Conservation (phyloP, 2,329 filamentous ascomycete genomes). For the Colletotrichum sp. region DNA sequence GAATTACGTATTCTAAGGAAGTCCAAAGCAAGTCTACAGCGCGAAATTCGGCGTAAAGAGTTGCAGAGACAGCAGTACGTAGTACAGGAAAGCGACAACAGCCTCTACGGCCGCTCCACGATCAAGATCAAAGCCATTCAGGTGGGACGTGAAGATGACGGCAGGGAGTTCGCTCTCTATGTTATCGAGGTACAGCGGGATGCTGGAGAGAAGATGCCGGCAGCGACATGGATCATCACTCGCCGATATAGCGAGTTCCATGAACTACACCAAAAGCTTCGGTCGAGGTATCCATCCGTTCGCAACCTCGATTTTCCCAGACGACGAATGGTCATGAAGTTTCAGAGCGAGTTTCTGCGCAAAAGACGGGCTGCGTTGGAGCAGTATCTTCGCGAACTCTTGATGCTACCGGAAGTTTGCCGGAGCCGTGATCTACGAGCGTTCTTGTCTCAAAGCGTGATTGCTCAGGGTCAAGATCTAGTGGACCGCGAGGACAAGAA, state of each 20-base stretch:
- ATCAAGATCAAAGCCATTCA: constrained; percentile 92
- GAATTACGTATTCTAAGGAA: constrained; percentile 92
- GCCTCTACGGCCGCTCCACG: constrained; percentile 88
- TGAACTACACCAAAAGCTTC: constrained; percentile 88
- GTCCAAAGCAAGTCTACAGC: constrained; percentile 89
- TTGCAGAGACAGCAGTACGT: constrained; percentile 97
- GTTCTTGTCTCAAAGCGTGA: constrained; percentile 89
- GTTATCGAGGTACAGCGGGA: constrained; percentile 89
- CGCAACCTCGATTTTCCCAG: constrained; percentile 90
- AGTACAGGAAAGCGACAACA: constrained; percentile 97
- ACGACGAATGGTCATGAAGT: constrained; percentile 91
- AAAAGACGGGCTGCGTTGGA: constrained; percentile 86
- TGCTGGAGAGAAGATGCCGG: constrained; percentile 93
- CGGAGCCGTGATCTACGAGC: constrained; percentile 89
- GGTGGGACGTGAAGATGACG: constrained; percentile 89
- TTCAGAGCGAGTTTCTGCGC: constrained; percentile 94
- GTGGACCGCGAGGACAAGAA: constrained; percentile 70
- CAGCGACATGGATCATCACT: constrained; percentile 93
- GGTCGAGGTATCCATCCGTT: constrained; percentile 85
- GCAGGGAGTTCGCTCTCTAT: constrained; percentile 92
- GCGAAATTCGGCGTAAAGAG: constrained; percentile 93
- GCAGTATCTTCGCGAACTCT: constrained; percentile 80
- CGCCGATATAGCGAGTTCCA: constrained; percentile 96
- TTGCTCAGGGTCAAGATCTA: constrained; percentile 65
- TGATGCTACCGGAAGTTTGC: constrained; percentile 90